Conservation (phyloP, 2,329 filamentous ascomycete species). For the Colletotrichum higginsianum region DNA sequence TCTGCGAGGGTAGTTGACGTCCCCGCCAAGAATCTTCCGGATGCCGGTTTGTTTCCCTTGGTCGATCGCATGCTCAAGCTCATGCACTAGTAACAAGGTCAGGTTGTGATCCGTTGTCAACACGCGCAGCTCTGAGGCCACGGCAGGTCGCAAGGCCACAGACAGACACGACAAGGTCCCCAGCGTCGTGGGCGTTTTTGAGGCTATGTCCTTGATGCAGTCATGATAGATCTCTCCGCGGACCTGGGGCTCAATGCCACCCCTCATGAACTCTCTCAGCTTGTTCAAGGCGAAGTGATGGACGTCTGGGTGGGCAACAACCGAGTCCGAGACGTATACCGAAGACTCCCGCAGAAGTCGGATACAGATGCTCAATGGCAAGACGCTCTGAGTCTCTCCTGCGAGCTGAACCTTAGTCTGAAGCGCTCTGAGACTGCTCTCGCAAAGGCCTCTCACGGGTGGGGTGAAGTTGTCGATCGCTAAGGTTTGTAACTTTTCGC, state of each 20-base stretch:
- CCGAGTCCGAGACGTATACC: constrained; percentile 65
- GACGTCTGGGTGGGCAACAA: constrained; percentile 72
- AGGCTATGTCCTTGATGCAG: constrained; percentile 78
- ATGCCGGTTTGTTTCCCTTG: constrained; percentile 59
- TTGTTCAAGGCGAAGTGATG: constrained; percentile 75
- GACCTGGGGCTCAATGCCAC: constrained; percentile 67
- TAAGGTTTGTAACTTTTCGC: constrained; percentile 77
- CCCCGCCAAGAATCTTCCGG: constrained; percentile 61
- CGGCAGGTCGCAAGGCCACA: constrained; percentile 62
- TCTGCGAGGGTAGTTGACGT: constrained; percentile 66
- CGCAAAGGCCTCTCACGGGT: constrained; percentile 74
- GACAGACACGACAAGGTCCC: constrained; percentile 80
- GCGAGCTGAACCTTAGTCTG: constrained; percentile 60
- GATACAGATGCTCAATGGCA: constrained; percentile 69
- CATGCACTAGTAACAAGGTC: constrained; percentile 73
- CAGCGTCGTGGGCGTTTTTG: constrained; percentile 74
- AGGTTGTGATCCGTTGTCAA: constrained; percentile 75
- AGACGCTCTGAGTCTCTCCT: constrained; percentile 52
- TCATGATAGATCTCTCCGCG: constrained; percentile 74
- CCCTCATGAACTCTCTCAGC: constrained; percentile 71
- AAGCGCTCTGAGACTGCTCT: constrained; percentile 67
- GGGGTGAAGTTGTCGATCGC: constrained; percentile 75
- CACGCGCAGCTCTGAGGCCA: constrained; percentile 67
- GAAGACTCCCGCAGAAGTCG: constrained; percentile 82
- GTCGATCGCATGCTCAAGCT: constrained; percentile 71